Percentiles rank a stretch among this genome's conserved stretches.
phyloP scores from a whole-genome alignment of 176 grass and related monocot genomes.

The Thalia dealbata region DNA sequence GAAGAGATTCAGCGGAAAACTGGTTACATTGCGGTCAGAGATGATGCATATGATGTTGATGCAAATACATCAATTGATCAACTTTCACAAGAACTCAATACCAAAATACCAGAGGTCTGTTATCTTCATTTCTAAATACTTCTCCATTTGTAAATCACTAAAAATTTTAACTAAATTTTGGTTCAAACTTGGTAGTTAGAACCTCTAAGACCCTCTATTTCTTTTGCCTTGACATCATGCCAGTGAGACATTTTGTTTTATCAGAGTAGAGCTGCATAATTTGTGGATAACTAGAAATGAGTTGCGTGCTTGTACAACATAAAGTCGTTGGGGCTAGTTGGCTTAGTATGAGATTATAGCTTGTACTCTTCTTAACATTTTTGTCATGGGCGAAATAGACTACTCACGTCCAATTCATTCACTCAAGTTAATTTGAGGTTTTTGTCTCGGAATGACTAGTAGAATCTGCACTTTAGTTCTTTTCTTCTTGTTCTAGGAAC shows the following conservation, averaged over 20 bases:
- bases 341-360: not conserved
- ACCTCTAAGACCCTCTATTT: no score
- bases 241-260: not conserved
- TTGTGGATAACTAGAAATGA: not conserved
- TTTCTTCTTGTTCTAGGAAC: no score
- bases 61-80: conserved; percentile 97
- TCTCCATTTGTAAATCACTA: no score
- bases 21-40: conserved; percentile 76
- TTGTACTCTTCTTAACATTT: not conserved
- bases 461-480: no score
- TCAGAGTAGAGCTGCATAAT: not conserved
- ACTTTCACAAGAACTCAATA: conserved; percentile 79
- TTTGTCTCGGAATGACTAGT: no score
- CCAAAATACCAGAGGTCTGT: conserved; percentile 89
- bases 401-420: no score
- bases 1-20: conserved; percentile 99
- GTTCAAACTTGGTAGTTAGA: no score
- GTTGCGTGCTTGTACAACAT: not conserved
- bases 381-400: no score
- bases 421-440: no score
- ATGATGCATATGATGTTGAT: conserved; percentile 89
- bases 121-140: not conserved
- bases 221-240: not conserved
- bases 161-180: no score
- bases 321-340: not conserved